Percentiles rank a stretch among this genome's conserved stretches.
These are phyloP conservation scores for Haematococcus sp. DNA, from an alignment of 139 green algal genomes.

Conservation along the genomic window DNA sequence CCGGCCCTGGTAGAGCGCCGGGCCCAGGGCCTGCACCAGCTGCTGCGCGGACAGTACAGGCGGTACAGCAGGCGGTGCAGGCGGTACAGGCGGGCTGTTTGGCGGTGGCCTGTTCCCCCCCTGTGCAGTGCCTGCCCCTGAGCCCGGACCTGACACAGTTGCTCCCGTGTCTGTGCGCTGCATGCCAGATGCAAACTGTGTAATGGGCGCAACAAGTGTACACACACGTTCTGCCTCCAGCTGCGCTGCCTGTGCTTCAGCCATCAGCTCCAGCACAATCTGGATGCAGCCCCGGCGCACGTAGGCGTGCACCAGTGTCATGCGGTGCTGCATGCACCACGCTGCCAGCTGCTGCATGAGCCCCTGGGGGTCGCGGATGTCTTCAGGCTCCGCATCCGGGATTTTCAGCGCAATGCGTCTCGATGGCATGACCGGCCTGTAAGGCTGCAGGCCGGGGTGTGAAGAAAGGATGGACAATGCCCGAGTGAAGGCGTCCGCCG, in stretches of 20 bases:
- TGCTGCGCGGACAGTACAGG: neutral
- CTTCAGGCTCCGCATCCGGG: neutral
- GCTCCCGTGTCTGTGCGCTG: no score
- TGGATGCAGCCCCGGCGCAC: neutral
- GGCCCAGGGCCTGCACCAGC: neutral
- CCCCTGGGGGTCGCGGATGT: neutral
- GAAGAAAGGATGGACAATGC: no score
- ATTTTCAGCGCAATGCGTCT: neutral
- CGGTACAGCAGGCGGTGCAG: neutral
- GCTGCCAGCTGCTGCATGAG: neutral
- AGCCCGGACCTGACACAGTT: no score
- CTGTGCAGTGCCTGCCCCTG: no score
- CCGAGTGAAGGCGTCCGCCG: no score
- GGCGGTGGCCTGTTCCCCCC: no score
- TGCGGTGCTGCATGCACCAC: neutral
- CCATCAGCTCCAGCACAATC: neutral
- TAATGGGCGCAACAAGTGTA: no score
- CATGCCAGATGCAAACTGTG: neutral
- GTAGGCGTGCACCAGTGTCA: neutral
- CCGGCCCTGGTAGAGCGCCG: neutral
- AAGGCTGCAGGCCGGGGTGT: no score
- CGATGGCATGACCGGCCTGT: no score
- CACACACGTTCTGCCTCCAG: no score
- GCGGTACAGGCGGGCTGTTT: no score
- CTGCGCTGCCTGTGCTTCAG: neutral